Evolutionary conservation across 2,329 filamentous ascomycete species (phyloP), one percentile per base, ranked within the genome.

Genomic region (Aspergillus caelatus): DNA sequence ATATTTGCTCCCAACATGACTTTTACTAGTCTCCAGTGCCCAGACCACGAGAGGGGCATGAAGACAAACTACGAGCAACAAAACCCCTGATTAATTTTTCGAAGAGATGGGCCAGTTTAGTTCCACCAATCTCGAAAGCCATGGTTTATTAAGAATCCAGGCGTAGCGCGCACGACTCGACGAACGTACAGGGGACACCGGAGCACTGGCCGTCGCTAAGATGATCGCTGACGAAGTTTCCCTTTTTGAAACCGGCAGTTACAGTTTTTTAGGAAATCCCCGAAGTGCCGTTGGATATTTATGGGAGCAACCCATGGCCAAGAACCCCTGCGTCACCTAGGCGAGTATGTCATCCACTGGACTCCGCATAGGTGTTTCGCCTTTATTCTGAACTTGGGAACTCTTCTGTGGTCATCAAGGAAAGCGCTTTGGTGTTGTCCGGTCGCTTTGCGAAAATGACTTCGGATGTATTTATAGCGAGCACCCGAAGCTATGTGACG

Each of bases 51-150:
- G 52, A 55, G 52, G 52, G 52, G 52, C 14, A 39, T 55, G 34
- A 41, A 39, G 32, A 28, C 32, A 26, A 55, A 32, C 52, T 55
- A 55, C 52, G 8, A 36, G 34, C 16, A 55, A 26, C 36, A 53
- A 9, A 58, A 16, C 46, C 58, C 62, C 58, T 61, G 62, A 10
- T 61, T 55, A 58, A 61, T 62, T n/a, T 41, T 39, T 55, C 36
- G 32, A 41, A 28, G 34, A 21, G n/a, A 60, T 62, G 60, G 55
- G 28, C 43, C n/a, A 23, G 56, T 41, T 50, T 9, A 28, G 55
- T 64, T 64, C 62, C 62, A 64, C 62, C 62, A 64, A 64, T 64
- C 62, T 59, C 39, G 59, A 48, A 14, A 32, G 46, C 34, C 26
- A 45, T 28, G 23, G 19, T 30, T 36, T 23, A 46, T 28, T 32